Evolutionary conservation across 2,329 filamentous ascomycete genomes (phyloP), one percentile per base, ranked within the genome.

Genomic region (Fusarium circinatum): DNA sequence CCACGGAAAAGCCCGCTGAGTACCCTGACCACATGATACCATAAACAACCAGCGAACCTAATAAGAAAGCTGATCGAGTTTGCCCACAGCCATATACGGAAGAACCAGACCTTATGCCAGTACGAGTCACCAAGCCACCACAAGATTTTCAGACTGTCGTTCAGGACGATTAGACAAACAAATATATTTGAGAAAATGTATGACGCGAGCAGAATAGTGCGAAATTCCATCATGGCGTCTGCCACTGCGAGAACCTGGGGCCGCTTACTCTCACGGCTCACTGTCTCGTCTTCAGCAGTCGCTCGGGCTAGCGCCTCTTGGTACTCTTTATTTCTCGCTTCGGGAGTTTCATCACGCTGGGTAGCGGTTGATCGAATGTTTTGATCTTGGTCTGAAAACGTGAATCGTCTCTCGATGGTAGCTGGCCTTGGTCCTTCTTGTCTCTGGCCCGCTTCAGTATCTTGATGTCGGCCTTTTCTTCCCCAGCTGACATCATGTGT

Each of bases 141-240:
- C 8, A 67, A 8, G 1, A 56, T 55, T 14, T 67, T 65, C 0
- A 67, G n/a, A 4, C 61, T 67, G 1, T 67, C 64, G 3, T 67
- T 67, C 5, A 65, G 6, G 6, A 67, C 62, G 5, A 67, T 26
- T 0, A 65, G 61, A 8, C 64, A 67, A 5, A 67, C 39, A 0
- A 67, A 65, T 2, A 65, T 58, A 2, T 65, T 67, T 8, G 61
- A 67, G 30, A 67, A 67, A 0, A 65, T 59, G n/a, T 67, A 67
- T 3, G 51, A 51, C 0, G 61, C 64, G 1, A 67, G 51, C 4
- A 67, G 20, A 8, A 67, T 59, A 1, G 64, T 67, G n/a, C 64
- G 64, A 5, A 67, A 67, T 8, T 67, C 61, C 32, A 67, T 45
- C 26, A 67, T n/a, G 8, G 64, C 45, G 4, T 67, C 61, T 14